Conservation (phyloP, 2,329 filamentous ascomycete species). For the Hypoxylon rubiginosum region DNA sequence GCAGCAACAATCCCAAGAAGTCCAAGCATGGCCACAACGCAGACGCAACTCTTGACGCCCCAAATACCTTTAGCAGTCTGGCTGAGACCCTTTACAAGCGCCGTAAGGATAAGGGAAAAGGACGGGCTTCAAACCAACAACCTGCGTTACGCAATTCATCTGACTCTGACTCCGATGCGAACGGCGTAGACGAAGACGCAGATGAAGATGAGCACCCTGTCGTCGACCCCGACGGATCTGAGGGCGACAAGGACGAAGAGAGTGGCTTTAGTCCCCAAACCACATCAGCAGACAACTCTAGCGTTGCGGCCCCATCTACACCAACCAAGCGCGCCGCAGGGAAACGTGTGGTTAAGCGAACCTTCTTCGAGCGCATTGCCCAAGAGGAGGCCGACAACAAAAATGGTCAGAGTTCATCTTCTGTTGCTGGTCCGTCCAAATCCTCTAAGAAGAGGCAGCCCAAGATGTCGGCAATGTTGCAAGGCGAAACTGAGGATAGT, state of each 20-base stretch:
- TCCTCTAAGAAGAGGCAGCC: conserved; percentile 31
- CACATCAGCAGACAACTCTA: background rate
- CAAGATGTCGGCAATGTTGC: conserved; percentile 44
- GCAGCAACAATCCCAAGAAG: background rate
- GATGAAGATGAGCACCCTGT: background rate
- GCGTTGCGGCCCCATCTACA: background rate
- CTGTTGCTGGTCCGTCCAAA: conserved; percentile 38
- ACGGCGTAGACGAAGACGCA: background rate
- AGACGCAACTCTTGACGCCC: background rate
- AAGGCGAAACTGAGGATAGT: conserved; percentile 25
- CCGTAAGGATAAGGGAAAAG: background rate
- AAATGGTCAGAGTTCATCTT: conserved; percentile 38
- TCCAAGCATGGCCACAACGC: background rate
- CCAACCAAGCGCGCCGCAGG: conserved; percentile 17
- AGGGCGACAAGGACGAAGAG: background rate
- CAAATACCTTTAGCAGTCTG: background rate
- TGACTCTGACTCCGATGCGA: background rate
- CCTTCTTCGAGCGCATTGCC: conserved; percentile 41
- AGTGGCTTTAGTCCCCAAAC: background rate
- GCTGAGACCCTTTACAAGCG: background rate
- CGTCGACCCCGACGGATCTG: background rate
- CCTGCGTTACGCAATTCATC: background rate
- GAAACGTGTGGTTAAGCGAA: conserved; percentile 47
- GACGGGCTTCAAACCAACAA: background rate
- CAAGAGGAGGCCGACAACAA: conserved; percentile 26